These are phyloP conservation scores for Gyromitra esculenta DNA, from an alignment of 2,329 filamentous ascomycete species.

Conservation along the genomic window DNA sequence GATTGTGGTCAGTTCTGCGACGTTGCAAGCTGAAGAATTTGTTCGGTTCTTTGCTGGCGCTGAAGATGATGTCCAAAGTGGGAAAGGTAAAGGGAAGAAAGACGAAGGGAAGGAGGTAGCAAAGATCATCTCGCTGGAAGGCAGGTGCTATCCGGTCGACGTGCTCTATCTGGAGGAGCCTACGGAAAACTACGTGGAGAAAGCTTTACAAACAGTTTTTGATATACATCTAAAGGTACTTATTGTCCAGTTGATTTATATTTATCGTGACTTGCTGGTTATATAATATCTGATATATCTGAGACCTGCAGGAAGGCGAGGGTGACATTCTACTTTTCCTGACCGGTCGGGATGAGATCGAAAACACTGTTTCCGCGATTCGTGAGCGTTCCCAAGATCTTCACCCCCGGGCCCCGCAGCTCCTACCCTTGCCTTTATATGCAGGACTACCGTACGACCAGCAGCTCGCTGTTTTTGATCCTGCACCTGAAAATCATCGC, in stretches of 20 bases:
- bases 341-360: constrained; percentile 92
- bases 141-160: constrained; percentile 54
- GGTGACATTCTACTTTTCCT: constrained; percentile 93
- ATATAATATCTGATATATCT: constrained; percentile 49
- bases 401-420: constrained; percentile 67
- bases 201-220: constrained; percentile 81
- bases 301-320: constrained; percentile 67
- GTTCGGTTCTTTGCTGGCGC: constrained; percentile 73
- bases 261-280: constrained; percentile 4
- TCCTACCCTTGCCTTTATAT: constrained; percentile 83
- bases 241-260: constrained; percentile 61
- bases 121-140: constrained; percentile 80
- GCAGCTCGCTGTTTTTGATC: constrained; percentile 94
- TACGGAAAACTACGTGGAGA: constrained; percentile 85
- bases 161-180: constrained; percentile 70
- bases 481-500: constrained; percentile 75
- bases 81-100: constrained; percentile 58
- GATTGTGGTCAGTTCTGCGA: constrained; percentile 92
- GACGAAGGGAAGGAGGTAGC: constrained; percentile 56
- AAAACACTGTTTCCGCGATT: constrained; percentile 77
- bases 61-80: constrained; percentile 55
- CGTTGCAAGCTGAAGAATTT: constrained; percentile 88
- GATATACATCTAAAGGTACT: constrained; percentile 90
- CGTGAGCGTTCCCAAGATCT: constrained; percentile 72
- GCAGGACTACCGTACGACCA: constrained; percentile 89